A percentile compares a stretch with the other conserved stretches of the same genome.
These are phyloP conservation scores for Kodamaea plutei DNA, from an alignment of 1,139 yeast genomes.

Conservation along the genomic window DNA sequence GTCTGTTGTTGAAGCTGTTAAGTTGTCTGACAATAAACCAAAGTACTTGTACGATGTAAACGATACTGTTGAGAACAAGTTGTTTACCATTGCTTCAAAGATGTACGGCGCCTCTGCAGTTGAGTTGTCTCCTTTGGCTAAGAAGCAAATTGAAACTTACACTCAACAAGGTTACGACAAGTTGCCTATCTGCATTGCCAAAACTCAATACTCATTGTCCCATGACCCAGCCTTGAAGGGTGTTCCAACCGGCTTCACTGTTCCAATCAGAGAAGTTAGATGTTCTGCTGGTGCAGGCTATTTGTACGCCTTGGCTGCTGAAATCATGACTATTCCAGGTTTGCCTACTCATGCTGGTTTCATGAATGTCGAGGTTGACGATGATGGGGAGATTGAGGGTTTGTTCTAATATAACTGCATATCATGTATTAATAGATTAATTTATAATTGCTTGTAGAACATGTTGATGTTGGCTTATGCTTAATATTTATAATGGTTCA, in stretches of 20 bases:
- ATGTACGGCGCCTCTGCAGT: constrained; percentile 75
- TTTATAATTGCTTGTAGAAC: too few relatives aligned
- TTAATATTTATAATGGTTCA: too few relatives aligned
- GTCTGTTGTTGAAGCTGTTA: constrained; percentile 61
- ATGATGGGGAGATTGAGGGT: constrained; percentile 77
- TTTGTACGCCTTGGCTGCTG: constrained; percentile 77
- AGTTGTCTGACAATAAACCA: constrained; percentile 34
- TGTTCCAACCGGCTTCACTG: constrained; percentile 73
- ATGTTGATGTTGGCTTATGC: too few relatives aligned
- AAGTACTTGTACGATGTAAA: constrained; percentile 59
- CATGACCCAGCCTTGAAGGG: constrained; percentile 81
- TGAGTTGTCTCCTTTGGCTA: constrained; percentile 65
- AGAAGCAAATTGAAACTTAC: constrained; percentile 60
- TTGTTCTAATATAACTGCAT: constrained; percentile 48
- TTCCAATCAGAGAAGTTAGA: constrained; percentile 78
- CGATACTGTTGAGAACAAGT: constrained; percentile 59
- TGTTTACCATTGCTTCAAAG: constrained; percentile 60
- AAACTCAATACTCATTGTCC: constrained; percentile 78
- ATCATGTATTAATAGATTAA: too few relatives aligned
- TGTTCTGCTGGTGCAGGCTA: constrained; percentile 83
- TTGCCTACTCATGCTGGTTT: constrained; percentile 79
- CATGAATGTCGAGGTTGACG: constrained; percentile 79
- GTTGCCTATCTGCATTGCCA: constrained; percentile 77
- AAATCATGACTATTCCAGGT: constrained; percentile 82
- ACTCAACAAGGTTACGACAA: constrained; percentile 69